phyloP scores from a whole-genome alignment of 768 basidiomycete species.

The Boletus reticulatus region DNA sequence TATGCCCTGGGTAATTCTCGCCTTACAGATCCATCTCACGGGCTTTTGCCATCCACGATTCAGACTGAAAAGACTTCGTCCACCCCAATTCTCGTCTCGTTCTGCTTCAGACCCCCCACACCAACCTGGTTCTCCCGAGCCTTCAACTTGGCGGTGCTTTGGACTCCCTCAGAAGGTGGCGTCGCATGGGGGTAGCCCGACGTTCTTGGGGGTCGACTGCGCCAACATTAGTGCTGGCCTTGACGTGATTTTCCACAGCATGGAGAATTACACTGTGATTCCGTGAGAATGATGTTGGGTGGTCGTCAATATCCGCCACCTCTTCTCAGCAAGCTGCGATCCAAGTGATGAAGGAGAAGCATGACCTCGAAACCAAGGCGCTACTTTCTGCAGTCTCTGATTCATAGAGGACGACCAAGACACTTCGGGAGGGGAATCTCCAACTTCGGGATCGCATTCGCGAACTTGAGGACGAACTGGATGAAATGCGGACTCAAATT shows the following conservation, averaged over 20 bases:
- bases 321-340: conserved; percentile 45
- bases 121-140: conserved; percentile 19
- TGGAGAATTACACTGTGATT: conserved; percentile 30
- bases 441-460: conserved; percentile 38
- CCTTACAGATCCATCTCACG: neutral
- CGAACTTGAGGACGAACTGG: conserved; percentile 32
- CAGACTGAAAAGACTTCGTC: conserved; percentile 9
- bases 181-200: no score
- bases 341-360: conserved; percentile 58
- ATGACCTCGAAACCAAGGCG: conserved; percentile 67
- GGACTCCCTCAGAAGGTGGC: no score
- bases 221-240: no score
- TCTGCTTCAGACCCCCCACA: conserved; percentile 25
- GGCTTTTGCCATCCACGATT: conserved; percentile 1
- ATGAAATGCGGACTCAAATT: conserved; percentile 24
- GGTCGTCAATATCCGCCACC: conserved; percentile 53
- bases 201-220: no score
- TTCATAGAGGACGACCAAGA: conserved; percentile 62
- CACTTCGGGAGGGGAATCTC: conserved; percentile 66
- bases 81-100: conserved; percentile 21
- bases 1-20: conserved; percentile 19
- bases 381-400: conserved; percentile 71
- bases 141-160: conserved; percentile 20
- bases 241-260: no score
- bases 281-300: conserved; percentile 35